Base-by-base conservation (phyloP, 1,139 yeast genomes). In the Nakaseomyces kungkrabaensis region DNA sequence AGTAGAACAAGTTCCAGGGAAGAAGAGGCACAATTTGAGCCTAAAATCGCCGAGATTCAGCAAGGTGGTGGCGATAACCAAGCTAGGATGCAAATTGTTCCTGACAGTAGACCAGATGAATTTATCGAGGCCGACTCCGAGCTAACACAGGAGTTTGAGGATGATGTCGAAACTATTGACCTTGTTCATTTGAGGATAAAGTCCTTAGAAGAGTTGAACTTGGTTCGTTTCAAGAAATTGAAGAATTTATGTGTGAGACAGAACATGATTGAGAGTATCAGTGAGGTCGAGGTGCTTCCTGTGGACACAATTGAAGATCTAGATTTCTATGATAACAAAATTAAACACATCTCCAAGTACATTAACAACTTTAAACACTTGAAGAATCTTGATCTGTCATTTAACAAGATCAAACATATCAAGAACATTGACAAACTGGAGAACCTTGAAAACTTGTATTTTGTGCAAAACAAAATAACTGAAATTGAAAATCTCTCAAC, bases 271-370 rank as follows among this genome's bases (percentile, higher is more conserved):
- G 81, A 86, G 34, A 78, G 85, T 22, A 75, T 90, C 47, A 78
- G 81, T 45, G 94, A 81, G 11, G 72, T 89, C 11, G 87, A 82
- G 54, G 78, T 74, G 2, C 65, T 90, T 24, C 73, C 75, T 1
- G 75, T 77, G 29, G 79, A 74, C 1, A 72, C 73, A 0, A 60
- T 92, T 58, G 86, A 79, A 57, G 95, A 89, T 56, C 71, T 94
- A 55, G 98, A 92, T 65, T 73, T 90, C 37, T 94, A 94, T 64
- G 98, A 94, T 68, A 94, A 94, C 68, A 72, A 96, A 58, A 85
- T 94, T 57, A 81, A 84, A 55, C 97, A 90, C 63, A 87, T 92
- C 49, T 84, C 92, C 13, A 69, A 70, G 31, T 81, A 78, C 57
- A 66, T 88, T 41, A 78, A 77, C 51, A 81, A 80, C 51, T 77